phyloP scores from a whole-genome alignment of 768 basidiomycete genomes.

The Boletus bicolor region DNA sequence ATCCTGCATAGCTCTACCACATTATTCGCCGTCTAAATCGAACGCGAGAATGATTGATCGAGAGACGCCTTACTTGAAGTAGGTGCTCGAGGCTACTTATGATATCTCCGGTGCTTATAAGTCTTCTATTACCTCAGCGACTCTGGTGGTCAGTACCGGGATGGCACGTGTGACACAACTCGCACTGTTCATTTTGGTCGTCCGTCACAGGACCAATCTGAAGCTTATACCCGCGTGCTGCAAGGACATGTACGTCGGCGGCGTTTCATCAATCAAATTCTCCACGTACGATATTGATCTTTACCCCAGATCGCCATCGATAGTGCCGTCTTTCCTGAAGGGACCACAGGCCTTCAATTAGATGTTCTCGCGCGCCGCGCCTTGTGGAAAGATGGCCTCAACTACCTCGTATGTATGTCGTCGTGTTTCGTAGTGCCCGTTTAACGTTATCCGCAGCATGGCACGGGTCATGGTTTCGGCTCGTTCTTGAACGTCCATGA shows the following conservation, averaged over 20 bases:
- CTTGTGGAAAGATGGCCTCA: slow-evolving; percentile 82
- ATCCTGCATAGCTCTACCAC: slow-evolving; percentile 66
- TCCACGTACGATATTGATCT: slow-evolving; percentile 18
- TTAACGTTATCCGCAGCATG: slow-evolving; percentile 55
- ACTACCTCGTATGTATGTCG: slow-evolving; percentile 58
- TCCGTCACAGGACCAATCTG: slow-evolving; percentile 80
- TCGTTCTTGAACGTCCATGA: slow-evolving; percentile 85
- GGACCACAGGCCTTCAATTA: slow-evolving; percentile 77
- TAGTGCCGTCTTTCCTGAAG: slow-evolving; percentile 84
- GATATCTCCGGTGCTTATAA: slow-evolving; percentile 16
- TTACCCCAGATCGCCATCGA: slow-evolving; percentile 80
- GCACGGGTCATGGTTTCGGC: slow-evolving; percentile 89
- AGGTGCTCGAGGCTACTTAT: slow-evolving; percentile 27
- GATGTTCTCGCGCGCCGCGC: slow-evolving; percentile 89
- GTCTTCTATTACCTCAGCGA: slow-evolving; percentile 51
- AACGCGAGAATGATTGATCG: slow-evolving; percentile 72
- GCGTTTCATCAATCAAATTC: slow-evolving; percentile 15
- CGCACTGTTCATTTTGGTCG: slow-evolving; percentile 84
- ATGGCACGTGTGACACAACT: slow-evolving; percentile 87
- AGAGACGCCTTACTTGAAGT: slow-evolving; percentile 88
- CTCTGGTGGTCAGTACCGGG: slow-evolving; percentile 85
- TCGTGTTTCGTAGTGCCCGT: slow-evolving; percentile 4
- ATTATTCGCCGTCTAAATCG: slow-evolving; percentile 77
- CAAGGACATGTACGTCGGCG: slow-evolving; percentile 84
- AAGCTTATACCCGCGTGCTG: slow-evolving; percentile 91